phyloP scores from a whole-genome alignment of 2,329 filamentous ascomycete species.

The Fusarium zealandicum region DNA sequence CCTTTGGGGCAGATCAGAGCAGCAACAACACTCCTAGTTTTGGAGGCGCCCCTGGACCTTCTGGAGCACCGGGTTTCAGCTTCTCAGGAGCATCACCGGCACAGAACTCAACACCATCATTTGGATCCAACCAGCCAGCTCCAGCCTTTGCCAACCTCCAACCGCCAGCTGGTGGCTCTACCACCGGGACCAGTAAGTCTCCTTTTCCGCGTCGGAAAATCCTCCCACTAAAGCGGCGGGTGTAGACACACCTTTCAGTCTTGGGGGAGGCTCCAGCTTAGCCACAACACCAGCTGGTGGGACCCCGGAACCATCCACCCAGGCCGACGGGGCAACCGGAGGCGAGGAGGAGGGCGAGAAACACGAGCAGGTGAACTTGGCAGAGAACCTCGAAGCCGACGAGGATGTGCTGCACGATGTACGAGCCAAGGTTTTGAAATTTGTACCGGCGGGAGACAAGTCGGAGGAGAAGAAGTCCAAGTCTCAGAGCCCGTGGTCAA shows the following conservation, averaged over 20 bases:
- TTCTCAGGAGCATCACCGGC: slow-evolving; percentile 48
- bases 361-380: slow-evolving; percentile 75
- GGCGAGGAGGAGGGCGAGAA: slow-evolving; percentile 61
- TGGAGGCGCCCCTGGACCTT: slow-evolving; percentile 41
- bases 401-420: slow-evolving; percentile 75
- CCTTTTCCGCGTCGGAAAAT: slow-evolving; percentile 52
- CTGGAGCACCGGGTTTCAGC: slow-evolving; percentile 48
- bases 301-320: slow-evolving; percentile 63
- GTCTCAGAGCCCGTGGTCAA: slow-evolving; percentile 68
- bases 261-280: slow-evolving; percentile 67
- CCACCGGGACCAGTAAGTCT: slow-evolving; percentile 57
- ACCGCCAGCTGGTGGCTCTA: slow-evolving; percentile 53
- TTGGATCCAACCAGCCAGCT: slow-evolving; percentile 47
- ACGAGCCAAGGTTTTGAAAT: slow-evolving; percentile 73
- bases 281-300: slow-evolving; percentile 66
- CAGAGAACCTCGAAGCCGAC: slow-evolving; percentile 72
- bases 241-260: slow-evolving; percentile 62
- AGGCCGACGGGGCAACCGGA: slow-evolving; percentile 52
- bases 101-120: slow-evolving; percentile 42
- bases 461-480: slow-evolving; percentile 55
- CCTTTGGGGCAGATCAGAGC: slow-evolving; percentile 42
- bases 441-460: slow-evolving; percentile 57
- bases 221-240: slow-evolving; percentile 55
- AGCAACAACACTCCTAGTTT: slow-evolving; percentile 41
- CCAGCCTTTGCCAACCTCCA: slow-evolving; percentile 51